Evolutionary conservation across 2,329 filamentous ascomycete species (phyloP).

Genomic region (Trichoderma breve): DNA sequence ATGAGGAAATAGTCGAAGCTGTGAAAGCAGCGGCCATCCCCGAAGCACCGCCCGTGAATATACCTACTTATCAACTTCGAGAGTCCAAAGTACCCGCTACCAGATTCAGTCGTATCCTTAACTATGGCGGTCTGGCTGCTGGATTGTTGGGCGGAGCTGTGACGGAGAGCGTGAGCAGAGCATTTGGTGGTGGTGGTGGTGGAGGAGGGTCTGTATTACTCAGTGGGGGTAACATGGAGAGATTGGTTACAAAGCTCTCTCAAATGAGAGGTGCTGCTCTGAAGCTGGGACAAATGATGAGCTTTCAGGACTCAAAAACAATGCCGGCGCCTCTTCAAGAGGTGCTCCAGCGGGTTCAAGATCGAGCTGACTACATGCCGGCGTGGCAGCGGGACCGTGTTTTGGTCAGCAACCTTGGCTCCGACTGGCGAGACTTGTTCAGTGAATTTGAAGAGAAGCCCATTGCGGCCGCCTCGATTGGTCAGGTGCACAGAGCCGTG

Average conservation of each 20-base stretch:
- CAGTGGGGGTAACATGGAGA: constrained; percentile 86
- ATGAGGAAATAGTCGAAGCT: constrained; percentile 23
- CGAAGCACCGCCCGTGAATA: constrained; percentile 14
- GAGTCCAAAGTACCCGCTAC: constrained; percentile 91
- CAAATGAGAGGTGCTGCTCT: constrained; percentile 96
- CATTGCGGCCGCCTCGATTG: constrained; percentile 93
- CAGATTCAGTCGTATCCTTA: constrained; percentile 83
- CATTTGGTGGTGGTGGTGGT: constrained; percentile 63
- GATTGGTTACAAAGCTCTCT: constrained; percentile 87
- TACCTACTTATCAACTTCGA: constrained; percentile 63
- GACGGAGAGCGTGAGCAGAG: constrained; percentile 77
- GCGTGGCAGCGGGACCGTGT: constrained; percentile 88
- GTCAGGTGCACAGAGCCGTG: constrained; percentile 86
- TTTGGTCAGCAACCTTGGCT: constrained; percentile 71
- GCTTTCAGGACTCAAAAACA: constrained; percentile 96
- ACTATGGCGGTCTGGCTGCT: constrained; percentile 88
- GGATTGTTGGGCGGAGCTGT: constrained; percentile 95
- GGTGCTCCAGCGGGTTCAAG: constrained; percentile 90
- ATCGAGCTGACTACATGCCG: constrained; percentile 97
- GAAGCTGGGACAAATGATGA: constrained; percentile 97
- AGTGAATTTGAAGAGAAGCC: constrained; percentile 83
- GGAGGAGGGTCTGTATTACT: constrained; percentile 81
- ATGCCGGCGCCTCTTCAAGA: constrained; percentile 82
- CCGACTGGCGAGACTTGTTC: constrained; percentile 82
- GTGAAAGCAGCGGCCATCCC: constrained; percentile 29